A percentile compares a stretch with the other conserved stretches of the same genome.
Conservation (phyloP, 2,329 filamentous ascomycete species). For the Dactylellina parvicollis region DNA sequence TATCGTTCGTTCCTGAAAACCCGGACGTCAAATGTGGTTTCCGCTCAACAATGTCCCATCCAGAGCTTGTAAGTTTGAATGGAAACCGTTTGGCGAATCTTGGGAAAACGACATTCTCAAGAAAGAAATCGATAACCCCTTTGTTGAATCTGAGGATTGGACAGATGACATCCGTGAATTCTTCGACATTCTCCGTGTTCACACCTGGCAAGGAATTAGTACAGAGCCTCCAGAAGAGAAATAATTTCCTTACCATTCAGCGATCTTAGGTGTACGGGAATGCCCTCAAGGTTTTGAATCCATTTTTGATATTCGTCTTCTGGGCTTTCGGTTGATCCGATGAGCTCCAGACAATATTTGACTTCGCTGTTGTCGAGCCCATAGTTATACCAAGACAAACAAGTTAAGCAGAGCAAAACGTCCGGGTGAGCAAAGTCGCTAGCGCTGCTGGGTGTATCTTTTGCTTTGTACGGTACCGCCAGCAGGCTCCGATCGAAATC, state of each 20-base stretch:
- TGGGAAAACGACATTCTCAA: conserved; percentile 70
- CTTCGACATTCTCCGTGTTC: conserved; percentile 68
- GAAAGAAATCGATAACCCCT: conserved; percentile 71
- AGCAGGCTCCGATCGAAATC: conserved; percentile 64
- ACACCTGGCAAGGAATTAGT: conserved; percentile 61
- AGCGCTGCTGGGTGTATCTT: conserved; percentile 67
- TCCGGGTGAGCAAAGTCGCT: conserved; percentile 74
- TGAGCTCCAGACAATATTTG: conserved; percentile 63
- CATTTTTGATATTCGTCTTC: conserved; percentile 67
- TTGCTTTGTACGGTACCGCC: conserved; percentile 70
- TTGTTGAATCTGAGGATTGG: conserved; percentile 67
- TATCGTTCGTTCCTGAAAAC: conserved; percentile 77
- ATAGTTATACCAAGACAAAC: conserved; percentile 68
- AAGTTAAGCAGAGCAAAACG: conserved; percentile 68
- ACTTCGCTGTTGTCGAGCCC: conserved; percentile 68
- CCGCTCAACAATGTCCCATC: conserved; percentile 71
- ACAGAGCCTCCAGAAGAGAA: not conserved
- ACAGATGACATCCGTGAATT: conserved; percentile 67
- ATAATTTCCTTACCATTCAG: conserved; percentile 58
- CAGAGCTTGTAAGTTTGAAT: conserved; percentile 71
- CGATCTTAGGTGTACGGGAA: conserved; percentile 62
- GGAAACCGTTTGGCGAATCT: conserved; percentile 72
- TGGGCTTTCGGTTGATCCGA: conserved; percentile 67
- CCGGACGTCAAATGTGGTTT: conserved; percentile 69
- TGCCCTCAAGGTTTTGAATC: conserved; percentile 60